Evolutionary conservation across 2,329 filamentous ascomycete species (phyloP).

Genomic region (Pseudogymnoascus sp.): DNA sequence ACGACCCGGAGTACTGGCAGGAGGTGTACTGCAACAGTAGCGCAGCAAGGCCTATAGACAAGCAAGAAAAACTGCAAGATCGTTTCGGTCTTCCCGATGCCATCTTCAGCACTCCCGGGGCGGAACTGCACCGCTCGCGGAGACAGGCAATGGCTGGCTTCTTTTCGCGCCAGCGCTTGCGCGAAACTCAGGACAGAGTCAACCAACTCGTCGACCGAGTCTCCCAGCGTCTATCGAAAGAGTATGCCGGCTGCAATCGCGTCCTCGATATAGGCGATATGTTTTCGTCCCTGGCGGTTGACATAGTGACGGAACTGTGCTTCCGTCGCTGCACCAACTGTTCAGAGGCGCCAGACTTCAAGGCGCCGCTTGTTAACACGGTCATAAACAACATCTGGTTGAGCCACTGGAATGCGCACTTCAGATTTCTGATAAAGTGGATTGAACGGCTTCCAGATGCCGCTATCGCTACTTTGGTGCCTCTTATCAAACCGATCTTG

Average conservation of each 20-base stretch:
- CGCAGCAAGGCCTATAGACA: background rate
- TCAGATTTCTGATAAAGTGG: background rate
- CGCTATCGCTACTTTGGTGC: background rate
- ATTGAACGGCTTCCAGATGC: background rate
- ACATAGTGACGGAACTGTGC: background rate
- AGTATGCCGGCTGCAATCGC: background rate
- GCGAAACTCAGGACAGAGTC: background rate
- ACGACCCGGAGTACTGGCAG: slow-evolving; percentile 21
- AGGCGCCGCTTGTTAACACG: background rate
- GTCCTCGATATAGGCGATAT: slow-evolving; percentile 9
- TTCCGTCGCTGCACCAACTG: background rate
- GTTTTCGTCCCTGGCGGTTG: slow-evolving; percentile 11
- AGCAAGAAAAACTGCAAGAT: background rate
- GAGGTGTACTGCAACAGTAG: background rate
- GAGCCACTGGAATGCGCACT: background rate
- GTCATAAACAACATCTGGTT: background rate
- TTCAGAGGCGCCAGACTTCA: background rate
- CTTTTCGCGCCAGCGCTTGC: background rate
- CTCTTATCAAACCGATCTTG: background rate
- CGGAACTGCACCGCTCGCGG: background rate
- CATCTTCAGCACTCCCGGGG: background rate
- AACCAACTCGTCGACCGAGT: background rate
- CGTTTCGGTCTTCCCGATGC: background rate
- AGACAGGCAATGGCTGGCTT: background rate
- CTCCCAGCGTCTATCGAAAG: background rate